These are phyloP conservation scores for Diplodia mutila DNA, from an alignment of 2,329 filamentous ascomycete species.

Conservation along the genomic window DNA sequence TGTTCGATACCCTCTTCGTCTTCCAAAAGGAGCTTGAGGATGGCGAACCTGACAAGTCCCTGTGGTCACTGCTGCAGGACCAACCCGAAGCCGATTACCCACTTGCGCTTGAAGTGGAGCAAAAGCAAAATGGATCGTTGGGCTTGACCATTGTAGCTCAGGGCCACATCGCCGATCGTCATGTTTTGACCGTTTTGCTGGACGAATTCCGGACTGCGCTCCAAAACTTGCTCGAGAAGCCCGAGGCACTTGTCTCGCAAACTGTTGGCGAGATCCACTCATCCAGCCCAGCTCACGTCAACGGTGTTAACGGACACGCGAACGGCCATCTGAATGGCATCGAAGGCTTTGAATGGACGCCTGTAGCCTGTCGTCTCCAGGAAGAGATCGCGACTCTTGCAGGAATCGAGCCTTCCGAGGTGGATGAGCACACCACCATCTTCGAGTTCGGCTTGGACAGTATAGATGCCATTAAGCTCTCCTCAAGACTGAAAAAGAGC, in stretches of 20 bases:
- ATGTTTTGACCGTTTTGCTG: slow-evolving; percentile 47
- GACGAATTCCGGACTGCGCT: slow-evolving; percentile 48
- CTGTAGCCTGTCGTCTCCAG: slow-evolving; percentile 58
- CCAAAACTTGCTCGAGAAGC: slow-evolving; percentile 40
- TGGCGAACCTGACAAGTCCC: slow-evolving; percentile 31
- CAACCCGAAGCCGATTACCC: slow-evolving; percentile 66
- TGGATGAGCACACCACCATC: slow-evolving; percentile 67
- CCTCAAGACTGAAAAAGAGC: slow-evolving; percentile 67
- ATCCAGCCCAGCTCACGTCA: neutral
- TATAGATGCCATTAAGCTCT: slow-evolving; percentile 86
- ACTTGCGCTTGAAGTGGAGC: slow-evolving; percentile 73
- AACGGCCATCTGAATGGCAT: slow-evolving; percentile 31
- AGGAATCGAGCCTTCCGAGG: slow-evolving; percentile 52
- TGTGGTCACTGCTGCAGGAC: slow-evolving; percentile 58
- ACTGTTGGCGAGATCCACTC: slow-evolving; percentile 28
- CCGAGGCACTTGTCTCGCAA: slow-evolving; percentile 32
- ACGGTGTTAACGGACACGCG: neutral
- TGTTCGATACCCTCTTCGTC: slow-evolving; percentile 80
- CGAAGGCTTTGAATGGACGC: slow-evolving; percentile 62
- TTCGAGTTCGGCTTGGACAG: slow-evolving; percentile 88
- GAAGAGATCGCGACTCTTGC: slow-evolving; percentile 67
- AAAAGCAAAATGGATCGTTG: slow-evolving; percentile 55
- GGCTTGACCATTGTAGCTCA: slow-evolving; percentile 65
- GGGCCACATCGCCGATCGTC: slow-evolving; percentile 44
- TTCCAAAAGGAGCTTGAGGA: slow-evolving; percentile 64